Base-by-base conservation (phyloP, 129 eudicot species). In the Artemisia argyi region DNA sequence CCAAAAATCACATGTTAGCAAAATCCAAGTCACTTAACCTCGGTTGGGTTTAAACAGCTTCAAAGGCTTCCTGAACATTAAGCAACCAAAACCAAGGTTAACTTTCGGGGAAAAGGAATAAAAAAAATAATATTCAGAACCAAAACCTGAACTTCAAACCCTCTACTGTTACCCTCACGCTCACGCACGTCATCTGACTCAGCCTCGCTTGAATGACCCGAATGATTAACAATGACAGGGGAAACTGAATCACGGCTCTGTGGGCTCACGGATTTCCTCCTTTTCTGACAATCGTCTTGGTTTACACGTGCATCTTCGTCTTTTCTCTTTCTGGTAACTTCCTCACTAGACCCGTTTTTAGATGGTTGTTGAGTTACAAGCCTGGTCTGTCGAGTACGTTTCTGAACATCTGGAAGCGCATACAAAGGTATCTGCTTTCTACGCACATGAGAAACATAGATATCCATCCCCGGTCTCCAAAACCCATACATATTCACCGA, bases 401-500 rank as follows among this genome's bases (percentile, higher is more conserved):
- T 87, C 26, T 82, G 69, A 14, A 92, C 92, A 7, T 85, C 85
- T 3, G 92, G 89, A 69, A 85, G 84, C 15, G 79, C 92, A 65
- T 84, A 90, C 28, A 62, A 65, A 0, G 99, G 99, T 39, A 95
- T 80, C 78, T 81, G 91, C 80, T 78, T 81, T 75, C 96, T 90
- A 32, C 89, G 80, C 3, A 95, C 89, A 81, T 95, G 97, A 65
- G 91, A 95, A 12, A 95, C 91, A 6, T 66, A 84, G 11, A 95
- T 84, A 13, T 90, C 91, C 99, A 90, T 95, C 46, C 97, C 97
- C 0, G 96, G 96, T 61, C 78, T 91, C 97, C 99, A 90, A 74
- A 84, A 87, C 62, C 66, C 3, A 55, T 90, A 90, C 83, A 84
- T 83, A 53, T 61, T 69, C 80, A 95, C 88, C n/a, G 87, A 86